Base-by-base conservation (phyloP, 768 basidiomycete species). In the Tulasnella sp. region DNA sequence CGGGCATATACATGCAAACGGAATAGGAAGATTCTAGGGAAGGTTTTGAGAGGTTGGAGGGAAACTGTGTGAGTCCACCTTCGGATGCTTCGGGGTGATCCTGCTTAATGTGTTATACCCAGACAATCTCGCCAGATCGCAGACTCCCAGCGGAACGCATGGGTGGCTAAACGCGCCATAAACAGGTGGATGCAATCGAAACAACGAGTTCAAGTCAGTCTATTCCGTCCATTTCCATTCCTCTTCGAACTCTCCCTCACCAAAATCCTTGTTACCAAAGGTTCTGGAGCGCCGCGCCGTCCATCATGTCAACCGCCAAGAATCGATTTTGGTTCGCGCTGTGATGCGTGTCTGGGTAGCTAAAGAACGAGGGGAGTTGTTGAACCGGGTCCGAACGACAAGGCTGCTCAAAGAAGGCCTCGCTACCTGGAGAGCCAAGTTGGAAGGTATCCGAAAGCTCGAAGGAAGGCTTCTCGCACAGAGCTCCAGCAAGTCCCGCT, bases 301-400 rank as follows among this genome's bases (percentile, higher is more conserved):
- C 59, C 84, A 80, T 59, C 77, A 82, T 65, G 57, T 80, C 11
- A 71, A 72, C 48, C 74, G 81, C 45, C 82, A 80, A 65, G 80
- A 86, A 57, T 73, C 73, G 54, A 71, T 82, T 12, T 73, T 85
- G 21, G 60, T 85, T 29, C 76, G 77, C 46, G 84, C 81, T 27
- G 71, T 83, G 48, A 69, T 75, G 64, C 74, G 80, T 49, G 77
- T 85, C 2, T 84, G 85, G 84, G 83, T 78, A 64, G 81, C 85
- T 21, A 78, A 77, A 41, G 83, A 84, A 64, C 78, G 81, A 8
- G 82, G 81, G 29, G 73, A 69, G 51, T 72, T 81, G 27, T 72
- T 87, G 10, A 78, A 78, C 59, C 75, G 77, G 48, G 78, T 82
- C 34, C 76, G 73, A 53, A 68, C 71, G 3, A 62, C 73, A 19